A percentile compares a stretch with the other conserved stretches of the same genome.
Evolutionary conservation across 371 early-diverging fungal genomes (phyloP).

Genomic region (Mucor piriformis): DNA sequence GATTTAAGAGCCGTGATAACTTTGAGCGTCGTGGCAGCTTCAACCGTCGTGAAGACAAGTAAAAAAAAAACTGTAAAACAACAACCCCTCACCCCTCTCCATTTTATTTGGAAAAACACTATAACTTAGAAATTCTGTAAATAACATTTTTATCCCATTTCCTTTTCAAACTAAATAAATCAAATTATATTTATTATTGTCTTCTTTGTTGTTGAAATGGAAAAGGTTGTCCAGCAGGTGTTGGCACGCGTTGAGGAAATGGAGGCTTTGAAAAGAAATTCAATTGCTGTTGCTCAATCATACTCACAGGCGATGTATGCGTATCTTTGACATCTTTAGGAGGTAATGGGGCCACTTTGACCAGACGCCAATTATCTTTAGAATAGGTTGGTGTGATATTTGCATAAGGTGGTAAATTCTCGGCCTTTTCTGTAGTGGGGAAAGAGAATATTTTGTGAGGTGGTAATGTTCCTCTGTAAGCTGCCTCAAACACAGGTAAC

Average conservation of each 20-base stretch:
- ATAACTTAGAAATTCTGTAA: constrained; percentile 5
- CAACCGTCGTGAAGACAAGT: neutral
- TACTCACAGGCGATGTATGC: constrained; percentile 10
- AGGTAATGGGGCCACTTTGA: constrained; percentile 20
- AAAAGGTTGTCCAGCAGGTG: neutral
- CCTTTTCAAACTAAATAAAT: neutral
- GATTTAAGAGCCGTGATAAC: constrained; percentile 1
- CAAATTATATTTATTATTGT: neutral
- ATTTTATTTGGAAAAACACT: neutral
- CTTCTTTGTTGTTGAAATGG: neutral
- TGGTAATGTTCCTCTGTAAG: constrained; percentile 57
- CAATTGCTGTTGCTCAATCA: constrained; percentile 31
- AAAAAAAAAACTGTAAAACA: neutral
- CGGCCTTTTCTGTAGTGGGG: constrained; percentile 48
- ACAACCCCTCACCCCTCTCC: neutral
- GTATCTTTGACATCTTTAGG: constrained; percentile 6
- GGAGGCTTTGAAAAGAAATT: constrained; percentile 22
- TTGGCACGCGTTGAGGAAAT: constrained; percentile 4
- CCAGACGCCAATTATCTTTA: constrained; percentile 45
- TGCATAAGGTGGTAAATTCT: constrained; percentile 43
- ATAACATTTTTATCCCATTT: constrained; percentile 2
- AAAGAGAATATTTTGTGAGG: constrained; percentile 61
- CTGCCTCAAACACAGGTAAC: constrained; percentile 48
- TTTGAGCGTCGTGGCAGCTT: neutral
- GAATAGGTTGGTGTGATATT: constrained; percentile 49